Evolutionary conservation across 805 yeast genomes (phyloP).

Genomic region (Ogataea corticis): DNA sequence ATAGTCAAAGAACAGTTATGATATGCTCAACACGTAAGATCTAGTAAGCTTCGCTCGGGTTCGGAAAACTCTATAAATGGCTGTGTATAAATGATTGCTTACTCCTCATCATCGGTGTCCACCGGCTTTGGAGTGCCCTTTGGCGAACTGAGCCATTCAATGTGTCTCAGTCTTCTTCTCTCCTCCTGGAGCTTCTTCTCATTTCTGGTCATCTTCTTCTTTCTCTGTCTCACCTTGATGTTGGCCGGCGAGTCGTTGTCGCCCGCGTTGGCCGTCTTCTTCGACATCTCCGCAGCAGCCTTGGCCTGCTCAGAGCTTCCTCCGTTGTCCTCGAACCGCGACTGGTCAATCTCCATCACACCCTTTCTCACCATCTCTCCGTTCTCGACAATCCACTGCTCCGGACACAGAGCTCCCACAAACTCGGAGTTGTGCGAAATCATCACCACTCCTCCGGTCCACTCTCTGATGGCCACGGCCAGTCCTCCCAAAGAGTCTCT

Average conservation of each 20-base stretch:
- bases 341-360: conserved; percentile 67
- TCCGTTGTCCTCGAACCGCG: conserved; percentile 81
- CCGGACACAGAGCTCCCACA: conserved; percentile 96
- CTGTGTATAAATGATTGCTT: conserved; percentile 15
- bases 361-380: conserved; percentile 89
- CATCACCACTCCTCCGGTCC: conserved; percentile 98
- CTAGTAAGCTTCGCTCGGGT: too few relatives aligned
- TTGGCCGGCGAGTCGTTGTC: conserved; percentile 94
- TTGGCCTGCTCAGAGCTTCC: conserved; percentile 44
- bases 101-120: conserved; percentile 91
- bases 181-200: conserved; percentile 89
- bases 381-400: conserved; percentile 96
- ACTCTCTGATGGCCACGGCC: conserved; percentile 96
- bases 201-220: conserved; percentile 97
- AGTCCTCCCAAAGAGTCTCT: conserved; percentile 97
- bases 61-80: conserved; percentile 8
- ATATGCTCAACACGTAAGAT: too few relatives aligned
- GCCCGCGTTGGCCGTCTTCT: conserved; percentile 50
- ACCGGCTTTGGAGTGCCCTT: conserved; percentile 97
- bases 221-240: conserved; percentile 87
- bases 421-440: conserved; percentile 97
- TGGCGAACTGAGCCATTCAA: conserved; percentile 93
- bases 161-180: conserved; percentile 90
- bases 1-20: background rate
- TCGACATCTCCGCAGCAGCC: conserved; percentile 46